phyloP scores from a whole-genome alignment of 257 asterid species.

The Nicotiana sylvestris region DNA sequence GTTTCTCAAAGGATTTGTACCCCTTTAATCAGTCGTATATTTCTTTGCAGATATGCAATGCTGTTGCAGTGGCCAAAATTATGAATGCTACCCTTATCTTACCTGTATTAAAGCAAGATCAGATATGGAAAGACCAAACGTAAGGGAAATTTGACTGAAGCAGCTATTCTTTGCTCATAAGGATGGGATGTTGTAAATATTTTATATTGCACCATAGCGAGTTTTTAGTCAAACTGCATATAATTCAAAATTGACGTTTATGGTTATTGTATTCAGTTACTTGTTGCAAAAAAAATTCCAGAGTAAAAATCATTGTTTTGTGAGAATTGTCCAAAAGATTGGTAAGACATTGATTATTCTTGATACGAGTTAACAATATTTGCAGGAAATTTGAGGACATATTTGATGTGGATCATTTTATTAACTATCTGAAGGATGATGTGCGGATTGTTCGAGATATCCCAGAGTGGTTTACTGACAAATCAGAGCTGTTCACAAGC shows the following conservation, averaged over 20 bases:
- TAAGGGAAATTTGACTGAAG: constrained; percentile 43
- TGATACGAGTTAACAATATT: not conserved
- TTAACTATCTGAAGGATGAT: constrained; percentile 86
- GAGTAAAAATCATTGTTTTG: not conserved
- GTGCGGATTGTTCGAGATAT: constrained; percentile 89
- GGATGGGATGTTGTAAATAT: not conserved
- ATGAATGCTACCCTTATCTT: constrained; percentile 94
- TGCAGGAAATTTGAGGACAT: constrained; percentile 99
- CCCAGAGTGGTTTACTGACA: constrained; percentile 99
- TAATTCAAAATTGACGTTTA: not conserved
- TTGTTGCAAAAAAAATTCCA: not conserved
- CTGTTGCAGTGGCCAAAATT: constrained; percentile 98
- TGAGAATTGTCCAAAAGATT: not conserved
- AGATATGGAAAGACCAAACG: constrained; percentile 99
- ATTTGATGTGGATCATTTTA: constrained; percentile 94
- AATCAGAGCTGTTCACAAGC: constrained; percentile 86
- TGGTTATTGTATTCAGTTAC: constrained; percentile 2
- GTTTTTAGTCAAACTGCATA: not conserved
- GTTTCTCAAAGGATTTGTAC: not conserved
- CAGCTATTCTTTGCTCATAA: not conserved
- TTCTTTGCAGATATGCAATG: constrained; percentile 86
- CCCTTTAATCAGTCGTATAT: constrained; percentile 7
- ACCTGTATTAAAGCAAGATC: constrained; percentile 98
- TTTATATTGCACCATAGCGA: constrained; percentile 3
- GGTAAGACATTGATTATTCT: not conserved